Conservation (phyloP, 225 moss, liverwort and hornwort species). For the Polytrichum commune region DNA sequence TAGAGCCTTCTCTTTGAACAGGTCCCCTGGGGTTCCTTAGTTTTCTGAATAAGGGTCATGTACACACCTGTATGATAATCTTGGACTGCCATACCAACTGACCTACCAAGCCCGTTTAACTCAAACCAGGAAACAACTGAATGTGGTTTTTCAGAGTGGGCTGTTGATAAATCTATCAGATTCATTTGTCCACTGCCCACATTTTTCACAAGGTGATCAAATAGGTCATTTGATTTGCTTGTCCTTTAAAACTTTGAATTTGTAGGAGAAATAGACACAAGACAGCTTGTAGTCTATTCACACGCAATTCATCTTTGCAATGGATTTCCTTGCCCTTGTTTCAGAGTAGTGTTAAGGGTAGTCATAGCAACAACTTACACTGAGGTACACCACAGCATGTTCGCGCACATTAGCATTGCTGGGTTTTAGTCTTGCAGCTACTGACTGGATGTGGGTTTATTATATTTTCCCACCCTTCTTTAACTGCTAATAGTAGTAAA, state of each 20-base stretch:
- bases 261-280: no score
- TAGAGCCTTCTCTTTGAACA: constrained; percentile 28
- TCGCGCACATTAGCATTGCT: no score
- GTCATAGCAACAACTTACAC: no score
- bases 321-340: no score
- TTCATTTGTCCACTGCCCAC: background rate
- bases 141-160: background rate
- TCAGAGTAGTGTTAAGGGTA: no score
- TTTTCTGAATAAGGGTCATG: constrained; percentile 7
- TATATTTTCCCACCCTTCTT: no score
- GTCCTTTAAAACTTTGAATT: background rate
- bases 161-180: background rate
- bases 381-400: no score
- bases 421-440: no score
- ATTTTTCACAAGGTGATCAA: background rate
- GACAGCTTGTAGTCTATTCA: background rate
- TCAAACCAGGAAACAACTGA: background rate
- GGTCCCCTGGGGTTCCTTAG: constrained; percentile 24
- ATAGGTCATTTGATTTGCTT: background rate
- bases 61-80: constrained; percentile 22
- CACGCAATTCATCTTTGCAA: no score
- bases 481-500: no score
- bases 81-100: background rate
- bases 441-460: no score
- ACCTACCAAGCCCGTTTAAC: background rate